Base-by-base conservation (phyloP, 2,329 filamentous ascomycete genomes). In the Parascedosporium putredinis region DNA sequence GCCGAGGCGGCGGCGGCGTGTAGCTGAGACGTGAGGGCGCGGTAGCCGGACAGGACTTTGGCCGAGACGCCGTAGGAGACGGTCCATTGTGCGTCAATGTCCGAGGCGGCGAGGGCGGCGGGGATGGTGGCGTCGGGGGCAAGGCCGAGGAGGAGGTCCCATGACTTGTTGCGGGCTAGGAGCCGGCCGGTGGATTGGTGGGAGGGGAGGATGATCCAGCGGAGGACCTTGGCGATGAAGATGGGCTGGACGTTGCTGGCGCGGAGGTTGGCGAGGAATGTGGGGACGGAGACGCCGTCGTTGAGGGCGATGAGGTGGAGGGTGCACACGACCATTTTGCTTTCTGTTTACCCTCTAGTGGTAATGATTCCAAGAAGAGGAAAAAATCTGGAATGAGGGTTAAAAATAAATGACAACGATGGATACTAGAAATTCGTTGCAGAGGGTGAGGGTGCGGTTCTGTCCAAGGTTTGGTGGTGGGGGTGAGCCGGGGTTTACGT, bases 121-220 rank as follows among this genome's bases (percentile, higher is more conserved):
- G 46, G 45, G 5, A 48, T 18, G 12, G 33, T 16, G 18, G 6
- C 20, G 20, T 40, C 46, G 14, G 46, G 46, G 16, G 16, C 34
- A 6, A 48, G 33, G n/a, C 46, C 46, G 33, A 48, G 36, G 31
- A 48, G 46, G 20, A 48, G 33, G 33, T 48, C 46, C 46, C 46
- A 48, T 5, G 16, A 33, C 20, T 34, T 48, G 33, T 48, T 48
- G 3, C 46, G 31, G 9, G 31, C 46, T 12, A 48, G 46, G 18
- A 48, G 46, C 20, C 40, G 12, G 18, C 46, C 46, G 20, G 46
- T 34, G 3, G 46, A 48, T 34, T 40, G 31, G 12, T 23, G 8
- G n/a, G 46, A 27, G 9, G 46, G 46, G 22, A 48, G 46, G 12
- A 48, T 24, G 14, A 48, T 48, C 46, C 46, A 48, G 10, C 46